Base-by-base conservation (phyloP, 2,329 filamentous ascomycete species). In the Hymenoscyphus salicellus region DNA sequence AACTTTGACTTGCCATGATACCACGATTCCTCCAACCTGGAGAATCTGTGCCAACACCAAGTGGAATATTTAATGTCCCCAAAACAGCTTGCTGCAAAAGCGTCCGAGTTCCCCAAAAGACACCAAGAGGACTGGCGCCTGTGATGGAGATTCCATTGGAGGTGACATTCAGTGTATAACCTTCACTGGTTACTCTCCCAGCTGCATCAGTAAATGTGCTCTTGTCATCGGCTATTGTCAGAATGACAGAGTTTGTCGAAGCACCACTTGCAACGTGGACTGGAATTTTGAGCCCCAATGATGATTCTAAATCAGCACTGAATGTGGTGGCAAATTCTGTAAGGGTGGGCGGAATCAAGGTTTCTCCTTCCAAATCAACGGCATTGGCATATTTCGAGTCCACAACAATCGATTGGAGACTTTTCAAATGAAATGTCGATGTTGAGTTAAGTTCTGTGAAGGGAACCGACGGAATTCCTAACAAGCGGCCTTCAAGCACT, bases 71-170 rank as follows among this genome's bases (percentile, higher is more conserved):
- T 46, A 66, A 33, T 3, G 76, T 75, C 2, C 74, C 72, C 23
- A 84, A 71, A 28, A 81, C 65, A 3, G 80, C 78, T 68, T 80
- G 82, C 67, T 87, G 84, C 3, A 86, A 71, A 8, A 86, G 67
- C 1, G 83, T 82, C 36, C 84, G 78, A 0, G 84, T 86, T 43
- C 80, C 84, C 84, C 84, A 86, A 81, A 82, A 86, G 60, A 78
- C 80, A 10, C 84, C 84, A 5, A 85, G 77, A 0, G 84, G 79
- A 60, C 82, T 84, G 6, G 83, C 82, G 1, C 84, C 84, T 2
- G 76, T 75, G 67, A 87, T 81, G 11, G 73, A 75, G 16, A 85
- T 74, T 2, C 79, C 78, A 11, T 75, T 69, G 5, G 70, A 63
- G 17, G 75, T 76, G 3, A 84, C 74, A 11, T 76, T 74, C 11